Percentiles rank a stretch among this genome's conserved stretches.
Evolutionary conservation across 306 rosid species (phyloP).

Genomic region (apple (Malus domestica)): DNA sequence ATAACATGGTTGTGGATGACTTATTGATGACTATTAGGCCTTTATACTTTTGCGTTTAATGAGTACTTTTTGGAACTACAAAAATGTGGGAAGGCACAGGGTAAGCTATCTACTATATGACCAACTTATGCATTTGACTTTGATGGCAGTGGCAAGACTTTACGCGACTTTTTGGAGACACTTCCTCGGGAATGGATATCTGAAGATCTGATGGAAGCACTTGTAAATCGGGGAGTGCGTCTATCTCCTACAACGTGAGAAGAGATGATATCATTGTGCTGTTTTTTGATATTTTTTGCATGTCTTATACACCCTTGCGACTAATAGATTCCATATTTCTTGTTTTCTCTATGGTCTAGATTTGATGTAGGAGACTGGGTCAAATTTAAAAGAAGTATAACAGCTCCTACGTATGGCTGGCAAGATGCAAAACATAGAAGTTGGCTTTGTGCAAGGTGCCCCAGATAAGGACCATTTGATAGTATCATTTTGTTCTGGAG

Average conservation of each 20-base stretch:
- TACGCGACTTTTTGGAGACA: slow-evolving; percentile 82
- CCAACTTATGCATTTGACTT: slow-evolving; percentile 18
- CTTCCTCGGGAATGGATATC: slow-evolving; percentile 95
- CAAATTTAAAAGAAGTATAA: slow-evolving; percentile 70
- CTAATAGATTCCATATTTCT: background rate
- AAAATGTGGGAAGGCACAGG: slow-evolving; percentile 4
- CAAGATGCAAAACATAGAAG: slow-evolving; percentile 72
- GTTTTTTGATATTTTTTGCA: slow-evolving; percentile 8
- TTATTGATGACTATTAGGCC: background rate
- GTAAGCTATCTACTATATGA: slow-evolving; percentile 1
- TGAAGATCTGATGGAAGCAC: slow-evolving; percentile 94
- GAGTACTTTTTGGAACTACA: background rate
- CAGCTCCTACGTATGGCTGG: slow-evolving; percentile 84
- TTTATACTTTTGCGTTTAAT: slow-evolving; percentile 2
- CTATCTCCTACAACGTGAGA: slow-evolving; percentile 73
- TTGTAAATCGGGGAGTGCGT: slow-evolving; percentile 59
- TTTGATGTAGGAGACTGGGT: slow-evolving; percentile 93
- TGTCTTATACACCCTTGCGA: background rate
- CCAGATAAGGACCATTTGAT: slow-evolving; percentile 66
- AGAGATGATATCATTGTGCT: slow-evolving; percentile 15
- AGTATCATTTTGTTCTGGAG: slow-evolving; percentile 94
- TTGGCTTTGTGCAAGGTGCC: slow-evolving; percentile 89
- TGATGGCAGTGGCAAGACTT: slow-evolving; percentile 76
- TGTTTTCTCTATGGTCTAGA: slow-evolving; percentile 32
- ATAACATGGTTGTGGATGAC: background rate